Conservation (phyloP, 2,329 filamentous ascomycete genomes). For the Aspergillus intermedius region DNA sequence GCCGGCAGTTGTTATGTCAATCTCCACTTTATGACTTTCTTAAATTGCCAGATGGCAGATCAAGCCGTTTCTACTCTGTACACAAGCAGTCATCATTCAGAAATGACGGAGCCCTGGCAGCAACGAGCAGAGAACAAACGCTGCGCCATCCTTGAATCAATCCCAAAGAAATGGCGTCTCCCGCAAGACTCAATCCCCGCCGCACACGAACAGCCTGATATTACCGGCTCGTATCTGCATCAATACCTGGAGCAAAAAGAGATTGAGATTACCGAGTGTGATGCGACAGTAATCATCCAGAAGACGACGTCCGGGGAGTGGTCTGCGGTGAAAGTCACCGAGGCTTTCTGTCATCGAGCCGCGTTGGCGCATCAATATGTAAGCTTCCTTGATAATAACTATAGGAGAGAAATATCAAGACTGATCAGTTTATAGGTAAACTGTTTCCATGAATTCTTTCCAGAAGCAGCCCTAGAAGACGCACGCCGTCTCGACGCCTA, state of each 20-base stretch:
- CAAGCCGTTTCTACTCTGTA: too few relatives aligned
- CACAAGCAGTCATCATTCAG: too few relatives aligned
- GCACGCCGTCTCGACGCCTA: constrained; percentile 46
- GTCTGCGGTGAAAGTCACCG: constrained; percentile 51
- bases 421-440: constrained; percentile 25
- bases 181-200: too few relatives aligned
- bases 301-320: constrained; percentile 50
- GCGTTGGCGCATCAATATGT: constrained; percentile 55
- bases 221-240: constrained; percentile 49
- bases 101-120: too few relatives aligned
- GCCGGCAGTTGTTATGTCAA: too few relatives aligned
- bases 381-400: constrained; percentile 3
- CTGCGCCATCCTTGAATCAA: too few relatives aligned
- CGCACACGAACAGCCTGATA: too few relatives aligned
- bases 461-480: constrained; percentile 46
- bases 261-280: constrained; percentile 56
- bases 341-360: constrained; percentile 52
- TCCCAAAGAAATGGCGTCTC: too few relatives aligned
- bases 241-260: constrained; percentile 50
- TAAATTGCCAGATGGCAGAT: too few relatives aligned
- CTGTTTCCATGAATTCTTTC: constrained; percentile 51
- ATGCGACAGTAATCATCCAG: constrained; percentile 51
- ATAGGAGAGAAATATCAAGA: too few relatives aligned
- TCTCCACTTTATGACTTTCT: too few relatives aligned
- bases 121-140: too few relatives aligned